Base-by-base conservation (phyloP, 2,329 filamentous ascomycete species). In the Penicillium sumatraense region DNA sequence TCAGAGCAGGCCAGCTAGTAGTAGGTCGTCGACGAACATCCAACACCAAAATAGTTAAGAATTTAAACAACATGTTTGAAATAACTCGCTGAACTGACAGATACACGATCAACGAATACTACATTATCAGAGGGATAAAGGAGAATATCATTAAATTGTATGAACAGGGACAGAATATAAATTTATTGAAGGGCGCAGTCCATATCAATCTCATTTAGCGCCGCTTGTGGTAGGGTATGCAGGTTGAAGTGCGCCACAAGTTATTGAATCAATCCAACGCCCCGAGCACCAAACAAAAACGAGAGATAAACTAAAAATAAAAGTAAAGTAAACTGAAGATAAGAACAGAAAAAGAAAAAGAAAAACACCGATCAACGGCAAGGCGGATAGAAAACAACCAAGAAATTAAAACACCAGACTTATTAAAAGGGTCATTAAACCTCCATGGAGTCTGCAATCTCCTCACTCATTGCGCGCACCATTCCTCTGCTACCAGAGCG, bases 381-480 rank as follows among this genome's bases (percentile, higher is more conserved):
- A 51, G 46, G 58, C 27, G 55, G 40, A 45, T 20, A 36, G n/a
- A 61, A 44, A 20, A 63, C 41, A 49, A 56, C 57, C 51, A 58
- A 59, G 27, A 58, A 53, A 52, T 53, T 21, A 58, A 48, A 27
- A 31, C 33, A 56, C 52, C 26, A 41, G 31, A 38, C 52, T 20
- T 10, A 31, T 35, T 7, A 40, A 55, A 42, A 40, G 55, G 27
- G 24, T 10, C n/a, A 18, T 72, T 67, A 83, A 46, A 83, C 73
- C 58, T 83, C 81, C 78, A 83, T 82, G 10, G 73, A 73, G 45
- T 82, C 81, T 45, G 78, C 75, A 51, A 83, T 75, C 52, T 82
- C 79, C 65, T 84, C 80, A 59, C 80, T 83, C 76, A 82, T 77
- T 3, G 78, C 79, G 31, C 81, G 74, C 11, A 81, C 76, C 20